Evolutionary conservation across 257 asterid genomes (phyloP).

Genomic region (Capsicum chinense): DNA sequence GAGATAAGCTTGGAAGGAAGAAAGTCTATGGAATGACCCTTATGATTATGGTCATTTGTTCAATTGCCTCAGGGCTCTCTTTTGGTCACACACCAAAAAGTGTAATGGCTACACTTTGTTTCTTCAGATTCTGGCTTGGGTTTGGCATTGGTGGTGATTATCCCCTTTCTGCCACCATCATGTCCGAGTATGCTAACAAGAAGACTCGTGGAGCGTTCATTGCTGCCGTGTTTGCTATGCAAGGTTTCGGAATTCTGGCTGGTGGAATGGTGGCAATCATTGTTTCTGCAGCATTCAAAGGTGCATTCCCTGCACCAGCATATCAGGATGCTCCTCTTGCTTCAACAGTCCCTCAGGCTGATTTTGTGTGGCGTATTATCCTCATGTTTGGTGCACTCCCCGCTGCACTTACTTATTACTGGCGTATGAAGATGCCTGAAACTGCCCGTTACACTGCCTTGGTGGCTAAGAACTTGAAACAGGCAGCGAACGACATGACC

Average conservation of each 20-base stretch:
- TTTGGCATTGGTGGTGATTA: constrained; percentile 57
- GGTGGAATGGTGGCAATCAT: constrained; percentile 42
- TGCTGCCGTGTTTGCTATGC: constrained; percentile 51
- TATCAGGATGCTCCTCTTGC: constrained; percentile 25
- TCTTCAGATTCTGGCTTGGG: constrained; percentile 48
- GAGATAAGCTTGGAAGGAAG: constrained; percentile 51
- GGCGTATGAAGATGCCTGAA: constrained; percentile 66
- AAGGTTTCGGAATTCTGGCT: constrained; percentile 45
- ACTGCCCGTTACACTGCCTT: constrained; percentile 55
- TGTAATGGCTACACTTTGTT: constrained; percentile 48
- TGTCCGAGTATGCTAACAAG: constrained; percentile 51
- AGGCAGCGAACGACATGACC: constrained; percentile 50
- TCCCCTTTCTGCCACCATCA: constrained; percentile 52
- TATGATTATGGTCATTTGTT: constrained; percentile 43
- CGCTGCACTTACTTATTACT: constrained; percentile 49
- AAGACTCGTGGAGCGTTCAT: constrained; percentile 52
- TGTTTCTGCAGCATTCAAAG: constrained; percentile 35
- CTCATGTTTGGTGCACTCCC: constrained; percentile 53
- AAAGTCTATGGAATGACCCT: constrained; percentile 47
- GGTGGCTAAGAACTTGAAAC: constrained; percentile 44
- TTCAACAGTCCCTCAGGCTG: constrained; percentile 45
- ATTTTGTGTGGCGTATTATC: constrained; percentile 49
- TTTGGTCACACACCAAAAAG: constrained; percentile 40
- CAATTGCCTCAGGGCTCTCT: constrained; percentile 47
- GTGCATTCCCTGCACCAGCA: constrained; percentile 35